Percentiles rank a stretch among this genome's conserved stretches.
Conservation (phyloP, 2,329 filamentous ascomycete genomes). For the Cryphonectria nitschkei region DNA sequence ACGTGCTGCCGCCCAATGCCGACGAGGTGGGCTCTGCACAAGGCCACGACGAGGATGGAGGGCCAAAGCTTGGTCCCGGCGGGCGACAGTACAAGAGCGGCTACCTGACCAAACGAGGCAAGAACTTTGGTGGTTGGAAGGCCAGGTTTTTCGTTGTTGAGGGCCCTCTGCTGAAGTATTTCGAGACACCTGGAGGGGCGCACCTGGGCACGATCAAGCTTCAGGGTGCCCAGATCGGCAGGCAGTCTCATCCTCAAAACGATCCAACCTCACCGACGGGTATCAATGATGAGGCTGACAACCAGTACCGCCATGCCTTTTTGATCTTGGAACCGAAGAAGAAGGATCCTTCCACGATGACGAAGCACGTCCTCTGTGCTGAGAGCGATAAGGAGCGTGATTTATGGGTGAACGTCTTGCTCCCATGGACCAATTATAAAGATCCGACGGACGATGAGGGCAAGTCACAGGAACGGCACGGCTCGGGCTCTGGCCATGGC, state of each 20-base stretch:
- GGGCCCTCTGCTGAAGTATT: conserved; percentile 77
- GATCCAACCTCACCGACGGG: conserved; percentile 63
- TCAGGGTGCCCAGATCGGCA: conserved; percentile 87
- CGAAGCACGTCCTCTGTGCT: conserved; percentile 92
- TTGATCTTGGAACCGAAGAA: conserved; percentile 93
- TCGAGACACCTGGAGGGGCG: conserved; percentile 85
- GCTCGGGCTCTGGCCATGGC: conserved; percentile 42
- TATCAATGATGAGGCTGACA: conserved; percentile 76
- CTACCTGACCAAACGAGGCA: conserved; percentile 94
- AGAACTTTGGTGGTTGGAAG: conserved; percentile 99
- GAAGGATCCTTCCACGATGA: conserved; percentile 85
- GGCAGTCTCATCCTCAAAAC: conserved; percentile 73
- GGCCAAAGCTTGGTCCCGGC: conserved; percentile 58
- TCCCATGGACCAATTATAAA: conserved; percentile 84
- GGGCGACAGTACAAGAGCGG: conserved; percentile 77
- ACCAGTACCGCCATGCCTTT: conserved; percentile 96
- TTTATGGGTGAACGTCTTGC: conserved; percentile 86
- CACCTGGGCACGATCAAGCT: conserved; percentile 94
- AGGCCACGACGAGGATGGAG: conserved; percentile 25
- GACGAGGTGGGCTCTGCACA: conserved; percentile 54
- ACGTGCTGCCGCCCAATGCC: conserved; percentile 63
- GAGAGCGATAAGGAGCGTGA: conserved; percentile 94
- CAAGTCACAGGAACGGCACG: conserved; percentile 46
- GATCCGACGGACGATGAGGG: conserved; percentile 63
- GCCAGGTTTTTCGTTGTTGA: conserved; percentile 69